These are phyloP conservation scores for Beauveria sp. DNA, from an alignment of 2,329 filamentous ascomycete genomes.

Conservation along the genomic window DNA sequence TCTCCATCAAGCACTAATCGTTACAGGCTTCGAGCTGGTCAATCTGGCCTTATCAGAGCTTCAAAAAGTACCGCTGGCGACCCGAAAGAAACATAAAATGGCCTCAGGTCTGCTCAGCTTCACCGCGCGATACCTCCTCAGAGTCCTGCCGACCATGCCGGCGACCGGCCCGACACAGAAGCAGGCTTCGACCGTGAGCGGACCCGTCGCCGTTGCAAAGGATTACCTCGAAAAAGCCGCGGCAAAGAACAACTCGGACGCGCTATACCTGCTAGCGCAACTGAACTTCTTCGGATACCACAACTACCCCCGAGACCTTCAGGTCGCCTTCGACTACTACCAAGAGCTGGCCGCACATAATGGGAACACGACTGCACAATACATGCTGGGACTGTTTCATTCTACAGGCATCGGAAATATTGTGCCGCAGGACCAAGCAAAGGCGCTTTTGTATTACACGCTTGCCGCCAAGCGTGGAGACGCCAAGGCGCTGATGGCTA, in stretches of 20 bases:
- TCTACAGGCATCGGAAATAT: slow-evolving; percentile 81
- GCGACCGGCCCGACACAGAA: slow-evolving; percentile 36
- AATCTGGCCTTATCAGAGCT: slow-evolving; percentile 44
- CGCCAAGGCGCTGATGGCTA: slow-evolving; percentile 84
- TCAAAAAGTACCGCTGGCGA: slow-evolving; percentile 39
- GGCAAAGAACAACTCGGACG: slow-evolving; percentile 62
- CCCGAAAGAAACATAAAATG: slow-evolving; percentile 36
- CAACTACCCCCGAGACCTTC: slow-evolving; percentile 75
- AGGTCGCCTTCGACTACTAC: slow-evolving; percentile 74
- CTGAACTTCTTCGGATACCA: slow-evolving; percentile 97
- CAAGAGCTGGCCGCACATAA: slow-evolving; percentile 64
- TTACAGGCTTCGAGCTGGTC: slow-evolving; percentile 44
- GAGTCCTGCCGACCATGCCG: slow-evolving; percentile 43
- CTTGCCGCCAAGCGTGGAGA: slow-evolving; percentile 83
- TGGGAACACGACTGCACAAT: slow-evolving; percentile 87
- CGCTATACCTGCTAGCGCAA: slow-evolving; percentile 81
- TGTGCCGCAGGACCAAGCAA: slow-evolving; percentile 80
- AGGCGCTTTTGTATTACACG: slow-evolving; percentile 87
- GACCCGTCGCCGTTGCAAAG: slow-evolving; percentile 43
- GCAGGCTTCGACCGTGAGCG: slow-evolving; percentile 27
- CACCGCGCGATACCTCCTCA: slow-evolving; percentile 36
- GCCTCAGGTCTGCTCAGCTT: slow-evolving; percentile 36
- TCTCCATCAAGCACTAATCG: slow-evolving; percentile 13
- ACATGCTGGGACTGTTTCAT: slow-evolving; percentile 95
- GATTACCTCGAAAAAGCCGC: slow-evolving; percentile 46